phyloP scores from a whole-genome alignment of 2,329 filamentous ascomycete species.

The Colletotrichum australisinense region DNA sequence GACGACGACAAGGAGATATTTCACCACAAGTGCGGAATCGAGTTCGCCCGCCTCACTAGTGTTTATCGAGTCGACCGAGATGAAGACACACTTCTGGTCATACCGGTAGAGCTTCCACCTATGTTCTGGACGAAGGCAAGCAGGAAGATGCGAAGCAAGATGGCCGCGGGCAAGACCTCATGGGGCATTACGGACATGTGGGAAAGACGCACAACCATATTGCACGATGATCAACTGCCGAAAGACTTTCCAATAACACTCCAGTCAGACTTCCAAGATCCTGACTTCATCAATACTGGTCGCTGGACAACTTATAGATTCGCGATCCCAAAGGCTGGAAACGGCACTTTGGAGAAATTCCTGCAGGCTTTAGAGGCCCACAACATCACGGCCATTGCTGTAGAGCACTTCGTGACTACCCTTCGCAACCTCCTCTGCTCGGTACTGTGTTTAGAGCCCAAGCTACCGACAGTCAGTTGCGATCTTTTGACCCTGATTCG shows the following conservation, averaged over 20 bases:
- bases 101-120: slow-evolving; percentile 21
- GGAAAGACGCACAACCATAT: slow-evolving; percentile 61
- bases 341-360: slow-evolving; percentile 53
- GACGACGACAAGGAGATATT: slow-evolving; percentile 24
- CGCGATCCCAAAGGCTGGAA: slow-evolving; percentile 46
- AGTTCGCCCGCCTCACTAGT: slow-evolving; percentile 58
- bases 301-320: slow-evolving; percentile 68
- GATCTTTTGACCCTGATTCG: not conserved
- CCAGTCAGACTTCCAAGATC: slow-evolving; percentile 46
- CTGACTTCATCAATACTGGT: slow-evolving; percentile 61
- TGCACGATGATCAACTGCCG: slow-evolving; percentile 46
- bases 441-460: not conserved
- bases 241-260: slow-evolving; percentile 52
- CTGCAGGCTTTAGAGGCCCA: slow-evolving; percentile 73
- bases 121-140: slow-evolving; percentile 27
- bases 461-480: not conserved
- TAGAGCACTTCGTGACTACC: slow-evolving; percentile 54
- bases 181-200: slow-evolving; percentile 59
- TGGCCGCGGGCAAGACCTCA: slow-evolving; percentile 14
- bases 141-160: slow-evolving; percentile 37
- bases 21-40: slow-evolving; percentile 56
- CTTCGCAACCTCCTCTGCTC: slow-evolving; percentile 18
- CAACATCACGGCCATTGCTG: slow-evolving; percentile 69
- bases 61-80: slow-evolving; percentile 51
- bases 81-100: not conserved